Evolutionary conservation across 352 stramenopile genomes (phyloP).

Genomic region (Phytophthora gonapodyides): DNA sequence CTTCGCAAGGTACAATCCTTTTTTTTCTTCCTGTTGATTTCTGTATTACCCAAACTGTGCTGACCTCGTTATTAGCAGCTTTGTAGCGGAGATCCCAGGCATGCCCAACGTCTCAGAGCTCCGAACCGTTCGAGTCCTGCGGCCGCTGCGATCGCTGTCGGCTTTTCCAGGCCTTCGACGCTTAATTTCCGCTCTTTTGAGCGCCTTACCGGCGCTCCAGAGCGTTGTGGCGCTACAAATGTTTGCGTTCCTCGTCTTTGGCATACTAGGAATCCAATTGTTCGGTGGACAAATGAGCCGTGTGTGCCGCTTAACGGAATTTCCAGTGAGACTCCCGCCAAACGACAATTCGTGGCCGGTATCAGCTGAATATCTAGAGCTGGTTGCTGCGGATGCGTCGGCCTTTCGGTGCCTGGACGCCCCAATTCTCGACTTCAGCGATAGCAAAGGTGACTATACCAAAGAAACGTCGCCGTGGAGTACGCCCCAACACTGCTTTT

Average conservation of each 20-base stretch:
- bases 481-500: slow-evolving; percentile 84
- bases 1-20: slow-evolving; percentile 53
- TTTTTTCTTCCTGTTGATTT: not conserved
- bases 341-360: slow-evolving; percentile 50
- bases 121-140: slow-evolving; percentile 82
- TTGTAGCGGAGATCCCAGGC: slow-evolving; percentile 44
- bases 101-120: slow-evolving; percentile 73
- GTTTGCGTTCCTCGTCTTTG: slow-evolving; percentile 90
- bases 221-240: slow-evolving; percentile 82
- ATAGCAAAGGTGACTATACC: slow-evolving; percentile 36
- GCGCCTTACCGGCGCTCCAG: slow-evolving; percentile 71
- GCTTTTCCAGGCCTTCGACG: slow-evolving; percentile 70
- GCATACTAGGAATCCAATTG: slow-evolving; percentile 86
- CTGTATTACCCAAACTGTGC: not conserved
- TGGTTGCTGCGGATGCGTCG: slow-evolving; percentile 38
- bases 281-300: slow-evolving; percentile 75
- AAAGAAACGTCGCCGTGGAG: slow-evolving; percentile 68
- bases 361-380: slow-evolving; percentile 41
- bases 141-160: slow-evolving; percentile 82
- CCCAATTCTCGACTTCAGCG: slow-evolving; percentile 47
- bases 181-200: slow-evolving; percentile 75
- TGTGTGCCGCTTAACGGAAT: slow-evolving; percentile 74
- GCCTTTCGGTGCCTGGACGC: slow-evolving; percentile 42
- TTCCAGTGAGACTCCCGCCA: slow-evolving; percentile 55
- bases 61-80: slow-evolving; percentile 23